Percentiles rank a stretch among this genome's conserved stretches.
These are phyloP conservation scores for Ascochyta koolunga DNA, from an alignment of 2,329 filamentous ascomycete species.

Conservation along the genomic window DNA sequence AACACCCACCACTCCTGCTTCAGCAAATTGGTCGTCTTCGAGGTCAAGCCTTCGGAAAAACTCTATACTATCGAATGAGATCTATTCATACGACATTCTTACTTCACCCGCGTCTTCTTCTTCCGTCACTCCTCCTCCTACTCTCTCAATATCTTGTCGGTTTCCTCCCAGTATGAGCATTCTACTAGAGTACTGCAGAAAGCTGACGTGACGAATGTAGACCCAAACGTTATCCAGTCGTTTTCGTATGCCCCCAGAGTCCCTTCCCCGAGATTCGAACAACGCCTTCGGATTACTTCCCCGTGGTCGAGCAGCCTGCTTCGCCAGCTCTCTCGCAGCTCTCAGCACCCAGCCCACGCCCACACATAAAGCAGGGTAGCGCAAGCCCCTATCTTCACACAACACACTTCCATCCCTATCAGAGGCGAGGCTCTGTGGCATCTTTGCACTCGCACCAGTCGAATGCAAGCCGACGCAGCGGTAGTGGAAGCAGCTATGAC, in stretches of 20 bases:
- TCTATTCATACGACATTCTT: not conserved
- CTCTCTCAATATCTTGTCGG: constrained; percentile 43
- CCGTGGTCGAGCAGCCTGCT: constrained; percentile 56
- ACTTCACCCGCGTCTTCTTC: not conserved
- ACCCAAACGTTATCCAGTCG: constrained; percentile 65
- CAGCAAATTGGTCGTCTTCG: constrained; percentile 45
- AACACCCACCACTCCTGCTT: constrained; percentile 45
- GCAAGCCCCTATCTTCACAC: constrained; percentile 71
- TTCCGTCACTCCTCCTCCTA: not conserved
- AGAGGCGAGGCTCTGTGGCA: constrained; percentile 70
- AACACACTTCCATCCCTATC: constrained; percentile 62
- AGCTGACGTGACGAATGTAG: constrained; percentile 46
- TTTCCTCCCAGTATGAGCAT: constrained; percentile 31
- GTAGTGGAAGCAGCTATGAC: constrained; percentile 48
- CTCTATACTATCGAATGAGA: constrained; percentile 24
- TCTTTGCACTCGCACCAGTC: constrained; percentile 72
- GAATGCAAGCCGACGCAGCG: constrained; percentile 60
- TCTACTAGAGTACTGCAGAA: not conserved
- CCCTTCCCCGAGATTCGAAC: constrained; percentile 51
- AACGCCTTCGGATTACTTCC: constrained; percentile 50
- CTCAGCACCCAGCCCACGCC: constrained; percentile 52
- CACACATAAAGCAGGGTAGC: constrained; percentile 59
- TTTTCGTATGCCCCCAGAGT: constrained; percentile 51
- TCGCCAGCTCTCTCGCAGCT: constrained; percentile 69
- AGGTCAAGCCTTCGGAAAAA: constrained; percentile 28